These are phyloP conservation scores for Volvox reticuliferus DNA, from an alignment of 139 green algal genomes.

Conservation along the genomic window DNA sequence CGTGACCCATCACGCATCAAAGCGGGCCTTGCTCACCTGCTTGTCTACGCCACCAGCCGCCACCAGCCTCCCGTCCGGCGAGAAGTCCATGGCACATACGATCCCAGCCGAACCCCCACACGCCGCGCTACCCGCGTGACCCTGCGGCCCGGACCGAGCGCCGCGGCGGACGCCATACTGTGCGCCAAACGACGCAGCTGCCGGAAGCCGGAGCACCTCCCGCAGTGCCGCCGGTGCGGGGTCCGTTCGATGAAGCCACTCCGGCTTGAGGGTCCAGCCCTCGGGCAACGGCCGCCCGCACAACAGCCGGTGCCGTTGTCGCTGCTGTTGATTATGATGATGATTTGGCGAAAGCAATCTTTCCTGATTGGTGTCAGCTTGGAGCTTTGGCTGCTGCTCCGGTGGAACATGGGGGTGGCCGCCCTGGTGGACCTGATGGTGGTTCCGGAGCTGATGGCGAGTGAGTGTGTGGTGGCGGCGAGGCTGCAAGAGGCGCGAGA, in stretches of 20 bases:
- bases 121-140: neutral
- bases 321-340: neutral
- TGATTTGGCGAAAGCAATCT: neutral
- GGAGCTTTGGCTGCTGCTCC: neutral
- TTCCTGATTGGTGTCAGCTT: neutral
- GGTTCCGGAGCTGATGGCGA: neutral
- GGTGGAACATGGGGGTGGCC: neutral
- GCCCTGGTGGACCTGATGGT: neutral
- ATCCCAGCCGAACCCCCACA: conserved; percentile 40
- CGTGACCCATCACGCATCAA: neutral
- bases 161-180: neutral
- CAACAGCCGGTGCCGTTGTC: neutral
- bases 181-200: neutral
- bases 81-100: conserved; percentile 83
- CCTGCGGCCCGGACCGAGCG: neutral
- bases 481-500: neutral
- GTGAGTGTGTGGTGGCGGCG: neutral
- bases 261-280: conserved; percentile 5
- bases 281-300: neutral
- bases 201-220: conserved; percentile 24
- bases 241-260: neutral
- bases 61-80: conserved; percentile 68
- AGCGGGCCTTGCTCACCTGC: conserved; percentile 48
- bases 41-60: conserved; percentile 82
- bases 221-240: conserved; percentile 11